Evolutionary conservation across 352 stramenopile genomes (phyloP).

Genomic region (Globisporangium orthogonon): DNA sequence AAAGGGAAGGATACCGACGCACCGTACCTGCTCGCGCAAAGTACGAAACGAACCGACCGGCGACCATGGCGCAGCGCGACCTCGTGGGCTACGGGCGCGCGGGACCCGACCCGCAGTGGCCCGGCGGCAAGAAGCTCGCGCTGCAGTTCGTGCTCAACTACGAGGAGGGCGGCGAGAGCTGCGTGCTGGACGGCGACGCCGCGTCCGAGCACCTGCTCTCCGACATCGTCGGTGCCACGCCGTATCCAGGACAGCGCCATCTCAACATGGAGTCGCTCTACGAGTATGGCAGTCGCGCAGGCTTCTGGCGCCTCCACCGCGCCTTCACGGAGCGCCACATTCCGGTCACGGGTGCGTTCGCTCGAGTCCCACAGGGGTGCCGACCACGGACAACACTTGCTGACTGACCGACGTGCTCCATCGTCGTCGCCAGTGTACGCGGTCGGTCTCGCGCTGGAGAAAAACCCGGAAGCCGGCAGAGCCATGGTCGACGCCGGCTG

Average conservation of each 20-base stretch:
- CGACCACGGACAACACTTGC: too few species aligned
- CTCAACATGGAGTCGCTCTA: constrained; percentile 96
- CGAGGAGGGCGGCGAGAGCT: constrained; percentile 94
- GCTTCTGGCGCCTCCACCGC: constrained; percentile 93
- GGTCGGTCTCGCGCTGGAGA: constrained; percentile 92
- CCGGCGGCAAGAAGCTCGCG: constrained; percentile 79
- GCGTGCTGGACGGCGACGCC: constrained; percentile 85
- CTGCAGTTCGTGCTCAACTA: constrained; percentile 97
- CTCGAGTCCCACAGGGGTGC: too few species aligned
- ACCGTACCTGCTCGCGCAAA: constrained; percentile 7
- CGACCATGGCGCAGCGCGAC: constrained; percentile 36
- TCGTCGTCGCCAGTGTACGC: constrained; percentile 70
- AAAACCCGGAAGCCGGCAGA: constrained; percentile 84
- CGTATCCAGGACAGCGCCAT: constrained; percentile 71
- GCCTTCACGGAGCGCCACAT: constrained; percentile 86
- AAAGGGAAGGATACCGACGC: constrained; percentile 2
- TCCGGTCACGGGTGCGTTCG: constrained; percentile 58
- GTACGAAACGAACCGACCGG: constrained; percentile 1
- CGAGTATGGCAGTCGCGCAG: constrained; percentile 92
- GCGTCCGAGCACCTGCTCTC: constrained; percentile 90
- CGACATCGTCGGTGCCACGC: constrained; percentile 86
- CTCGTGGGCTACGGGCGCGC: constrained; percentile 84
- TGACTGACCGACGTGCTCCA: background rate
- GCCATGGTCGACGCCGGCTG: constrained; percentile 91
- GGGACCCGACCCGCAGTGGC: constrained; percentile 77